A percentile compares a stretch with the other conserved stretches of the same genome.
phyloP scores from a whole-genome alignment of 768 basidiomycete genomes.

The Tricholomella constricta region DNA sequence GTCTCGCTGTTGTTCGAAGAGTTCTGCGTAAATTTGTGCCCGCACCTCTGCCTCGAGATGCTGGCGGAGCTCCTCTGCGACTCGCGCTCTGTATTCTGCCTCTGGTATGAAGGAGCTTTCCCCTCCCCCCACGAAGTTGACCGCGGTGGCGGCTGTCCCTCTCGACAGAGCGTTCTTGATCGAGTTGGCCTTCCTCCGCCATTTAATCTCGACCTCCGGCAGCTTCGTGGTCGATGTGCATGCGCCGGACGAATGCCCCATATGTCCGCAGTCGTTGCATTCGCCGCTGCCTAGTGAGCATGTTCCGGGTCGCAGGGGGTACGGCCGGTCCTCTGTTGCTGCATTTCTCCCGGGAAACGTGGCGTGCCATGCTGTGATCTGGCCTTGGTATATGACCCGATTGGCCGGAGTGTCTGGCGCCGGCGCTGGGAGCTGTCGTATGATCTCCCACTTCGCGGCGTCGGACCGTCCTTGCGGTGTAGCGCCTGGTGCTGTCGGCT shows the following conservation, averaged over 20 bases:
- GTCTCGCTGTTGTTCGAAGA: constrained; percentile 19
- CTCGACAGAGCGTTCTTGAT: constrained; percentile 6
- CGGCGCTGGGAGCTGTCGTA: not conserved
- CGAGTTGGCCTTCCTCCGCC: constrained; percentile 19
- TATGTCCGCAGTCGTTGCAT: no score
- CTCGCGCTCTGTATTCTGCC: no score
- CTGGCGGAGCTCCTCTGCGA: no score
- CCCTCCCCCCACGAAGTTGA: no score
- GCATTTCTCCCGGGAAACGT: not conserved
- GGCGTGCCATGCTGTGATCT: not conserved
- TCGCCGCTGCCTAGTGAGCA: no score
- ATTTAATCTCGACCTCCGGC: no score
- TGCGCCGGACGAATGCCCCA: constrained; percentile 17
- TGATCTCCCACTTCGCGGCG: constrained; percentile 3
- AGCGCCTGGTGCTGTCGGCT: not conserved
- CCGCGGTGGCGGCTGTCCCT: no score
- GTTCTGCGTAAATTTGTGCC: not conserved
- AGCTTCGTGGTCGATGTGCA: constrained; percentile 6
- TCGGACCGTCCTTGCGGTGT: not conserved
- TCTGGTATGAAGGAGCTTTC: no score
- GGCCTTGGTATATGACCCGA: not conserved
- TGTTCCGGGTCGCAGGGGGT: no score
- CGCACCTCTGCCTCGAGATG: no score
- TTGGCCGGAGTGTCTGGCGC: not conserved
- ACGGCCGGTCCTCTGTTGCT: no score